Evolutionary conservation across 345 rosid species (phyloP), one percentile per base, ranked within the genome.

Genomic region (Erodium maritimum): DNA sequence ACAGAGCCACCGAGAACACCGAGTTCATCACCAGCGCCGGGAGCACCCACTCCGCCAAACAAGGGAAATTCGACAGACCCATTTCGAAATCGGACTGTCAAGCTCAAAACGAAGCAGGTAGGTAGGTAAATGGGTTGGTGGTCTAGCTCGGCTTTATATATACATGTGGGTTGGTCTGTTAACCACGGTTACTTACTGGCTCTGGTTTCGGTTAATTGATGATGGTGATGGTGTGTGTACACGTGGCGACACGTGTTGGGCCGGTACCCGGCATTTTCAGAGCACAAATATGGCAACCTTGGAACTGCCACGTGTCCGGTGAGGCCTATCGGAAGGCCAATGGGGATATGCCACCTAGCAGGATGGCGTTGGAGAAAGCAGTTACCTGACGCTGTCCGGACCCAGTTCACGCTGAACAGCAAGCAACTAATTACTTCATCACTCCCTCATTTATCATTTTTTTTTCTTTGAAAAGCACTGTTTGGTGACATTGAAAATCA

Each of bases 11-110:
- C 33, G 81, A 78, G 54, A 83, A 56, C 62, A 82, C 79, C 2
- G 83, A 79, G 83, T 79, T 80, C 78, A 85, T 70, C 34, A 84
- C 86, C 13, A 91, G 76, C 62, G 84, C 77, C 13, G 88, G 88
- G 0, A 91, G 68, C 54, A 84, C 72, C 22, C 95, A 91, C 55
- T 82, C 94, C 0, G 84, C 64, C 10, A 85, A 62, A 45, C 68
- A 65, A 1, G 86, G 91, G 66, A 76, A 88, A 21, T 70, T 83
- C 21, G 91, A 76, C 52, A 88, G 75, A 18, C 97, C 97, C 97
- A 91, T 91, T 17, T 37, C 46, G 46, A 29, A 3, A 29, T 8
- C 34, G 8, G 8, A 29, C 5, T 29, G n/a, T 29, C 34, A 29
- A 37, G 46, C 46, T 37, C 10, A 12, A 37, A 12, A 4, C 46